Conservation (phyloP, 2,329 filamentous ascomycete species). For the Epicoccum nigrum region DNA sequence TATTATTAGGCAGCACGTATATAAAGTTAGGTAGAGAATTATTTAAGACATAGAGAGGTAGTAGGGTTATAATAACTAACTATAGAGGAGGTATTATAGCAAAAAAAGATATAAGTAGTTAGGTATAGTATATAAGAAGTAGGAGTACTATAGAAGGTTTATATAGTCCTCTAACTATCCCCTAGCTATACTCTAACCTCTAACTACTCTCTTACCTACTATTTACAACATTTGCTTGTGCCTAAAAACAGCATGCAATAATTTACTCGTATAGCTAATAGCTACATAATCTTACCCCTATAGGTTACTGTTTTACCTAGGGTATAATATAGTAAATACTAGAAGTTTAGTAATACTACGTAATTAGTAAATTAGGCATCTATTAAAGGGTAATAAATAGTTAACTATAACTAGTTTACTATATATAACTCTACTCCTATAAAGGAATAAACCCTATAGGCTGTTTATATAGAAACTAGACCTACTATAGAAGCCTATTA, state of each 20-base stretch:
- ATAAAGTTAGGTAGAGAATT: too few relatives aligned
- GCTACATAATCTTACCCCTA: neutral
- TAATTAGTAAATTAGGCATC: too few relatives aligned
- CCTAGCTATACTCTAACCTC: too few relatives aligned
- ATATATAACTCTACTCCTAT: neutral
- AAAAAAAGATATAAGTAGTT: too few relatives aligned
- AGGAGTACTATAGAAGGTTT: too few relatives aligned
- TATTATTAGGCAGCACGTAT: too few relatives aligned
- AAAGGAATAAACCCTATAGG: neutral
- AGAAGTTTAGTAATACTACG: too few relatives aligned
- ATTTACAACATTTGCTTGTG: neutral
- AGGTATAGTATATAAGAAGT: too few relatives aligned
- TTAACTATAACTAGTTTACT: neutral
- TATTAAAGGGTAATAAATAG: neutral
- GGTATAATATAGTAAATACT: neutral
- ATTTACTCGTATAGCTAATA: neutral
- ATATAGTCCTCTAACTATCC: too few relatives aligned
- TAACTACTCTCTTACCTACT: too few relatives aligned
- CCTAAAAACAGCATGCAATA: neutral
- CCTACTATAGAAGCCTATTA: too few relatives aligned
- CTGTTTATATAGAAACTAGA: too few relatives aligned
- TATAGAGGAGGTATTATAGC: neutral
- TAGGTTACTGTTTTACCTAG: neutral
- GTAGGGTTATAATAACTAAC: neutral
- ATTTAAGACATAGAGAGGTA: neutral